phyloP scores from a whole-genome alignment of 2,329 filamentous ascomycete genomes.

The Nothophaeocryptopus gaeumannii region DNA sequence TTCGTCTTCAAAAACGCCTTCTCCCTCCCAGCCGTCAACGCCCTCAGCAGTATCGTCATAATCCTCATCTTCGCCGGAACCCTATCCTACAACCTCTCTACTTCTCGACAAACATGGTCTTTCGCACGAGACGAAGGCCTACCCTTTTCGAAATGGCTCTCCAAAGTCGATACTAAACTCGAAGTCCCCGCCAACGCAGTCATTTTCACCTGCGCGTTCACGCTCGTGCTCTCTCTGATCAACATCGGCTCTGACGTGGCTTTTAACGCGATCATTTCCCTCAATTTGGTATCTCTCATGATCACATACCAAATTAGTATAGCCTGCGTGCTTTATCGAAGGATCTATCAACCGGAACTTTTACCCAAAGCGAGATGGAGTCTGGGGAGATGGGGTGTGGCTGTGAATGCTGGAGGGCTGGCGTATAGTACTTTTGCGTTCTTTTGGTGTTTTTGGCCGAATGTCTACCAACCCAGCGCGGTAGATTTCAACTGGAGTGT shows the following conservation, averaged over 20 bases:
- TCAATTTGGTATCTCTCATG: slow-evolving; percentile 40
- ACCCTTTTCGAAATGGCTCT: slow-evolving; percentile 24
- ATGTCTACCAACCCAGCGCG: slow-evolving; percentile 5
- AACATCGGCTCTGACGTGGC: slow-evolving; percentile 27
- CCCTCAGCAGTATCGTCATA: slow-evolving; percentile 24
- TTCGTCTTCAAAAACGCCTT: slow-evolving; percentile 34
- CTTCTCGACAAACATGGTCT: slow-evolving; percentile 34
- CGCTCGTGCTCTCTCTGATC: slow-evolving; percentile 28
- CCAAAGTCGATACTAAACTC: slow-evolving; percentile 12
- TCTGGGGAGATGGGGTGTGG: slow-evolving; percentile 39
- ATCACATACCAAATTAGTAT: slow-evolving; percentile 44
- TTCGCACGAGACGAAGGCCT: slow-evolving; percentile 39
- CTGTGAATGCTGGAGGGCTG: slow-evolving; percentile 39
- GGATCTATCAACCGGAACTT: slow-evolving; percentile 37
- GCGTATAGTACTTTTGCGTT: slow-evolving; percentile 38
- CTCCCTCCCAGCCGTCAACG: slow-evolving; percentile 30
- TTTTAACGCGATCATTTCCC: slow-evolving; percentile 40
- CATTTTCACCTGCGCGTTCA: slow-evolving; percentile 24
- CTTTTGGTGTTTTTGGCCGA: slow-evolving; percentile 45
- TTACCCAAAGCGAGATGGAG: slow-evolving; percentile 40
- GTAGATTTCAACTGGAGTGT: slow-evolving; percentile 19
- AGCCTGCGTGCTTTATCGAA: slow-evolving; percentile 40
- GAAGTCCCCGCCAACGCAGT: slow-evolving; percentile 28
- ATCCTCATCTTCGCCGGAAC: slow-evolving; percentile 25
- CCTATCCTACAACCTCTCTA: slow-evolving; percentile 22